Percentiles rank a stretch among this genome's conserved stretches.
Conservation (phyloP, 2,329 filamentous ascomycete genomes). For the Zalaria sp. region DNA sequence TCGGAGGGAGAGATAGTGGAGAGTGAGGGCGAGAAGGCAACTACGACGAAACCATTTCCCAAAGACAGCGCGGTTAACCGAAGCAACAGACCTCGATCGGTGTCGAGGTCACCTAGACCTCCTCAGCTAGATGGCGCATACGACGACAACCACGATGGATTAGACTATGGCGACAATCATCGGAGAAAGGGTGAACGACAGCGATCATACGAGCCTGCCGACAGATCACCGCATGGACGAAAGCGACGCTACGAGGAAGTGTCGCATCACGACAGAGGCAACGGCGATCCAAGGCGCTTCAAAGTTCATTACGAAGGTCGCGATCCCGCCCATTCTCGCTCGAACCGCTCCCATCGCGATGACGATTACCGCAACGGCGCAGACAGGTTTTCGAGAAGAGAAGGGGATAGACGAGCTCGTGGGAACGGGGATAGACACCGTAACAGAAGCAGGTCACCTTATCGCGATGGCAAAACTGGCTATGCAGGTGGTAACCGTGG, state of each 20-base stretch:
- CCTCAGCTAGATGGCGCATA: slow-evolving; percentile 23
- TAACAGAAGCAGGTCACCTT: slow-evolving; percentile 8
- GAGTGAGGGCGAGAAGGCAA: slow-evolving; percentile 70
- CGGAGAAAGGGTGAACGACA: slow-evolving; percentile 15
- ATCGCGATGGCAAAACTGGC: slow-evolving; percentile 8
- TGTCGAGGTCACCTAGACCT: slow-evolving; percentile 18
- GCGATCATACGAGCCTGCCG: slow-evolving; percentile 11
- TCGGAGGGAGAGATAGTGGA: slow-evolving; percentile 82
- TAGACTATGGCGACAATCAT: slow-evolving; percentile 41
- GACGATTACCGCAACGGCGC: slow-evolving; percentile 27
- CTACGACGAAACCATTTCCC: slow-evolving; percentile 55
- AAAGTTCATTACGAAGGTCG: slow-evolving; percentile 48
- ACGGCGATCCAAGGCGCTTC: slow-evolving; percentile 45
- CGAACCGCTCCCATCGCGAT: slow-evolving; percentile 19
- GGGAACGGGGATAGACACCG: slow-evolving; percentile 3
- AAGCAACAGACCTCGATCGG: slow-evolving; percentile 56
- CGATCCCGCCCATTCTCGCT: slow-evolving; percentile 14
- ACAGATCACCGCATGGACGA: slow-evolving; percentile 28
- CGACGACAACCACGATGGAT: slow-evolving; percentile 17
- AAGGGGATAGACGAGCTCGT: neutral
- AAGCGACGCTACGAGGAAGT: slow-evolving; percentile 55
- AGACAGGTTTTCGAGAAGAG: slow-evolving; percentile 9
- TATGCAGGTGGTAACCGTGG: slow-evolving; percentile 4
- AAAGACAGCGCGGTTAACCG: slow-evolving; percentile 82
- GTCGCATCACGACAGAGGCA: slow-evolving; percentile 32